Conservation (phyloP, 1,284 basidiomycete genomes). For the Fomitiporia mediterranea region DNA sequence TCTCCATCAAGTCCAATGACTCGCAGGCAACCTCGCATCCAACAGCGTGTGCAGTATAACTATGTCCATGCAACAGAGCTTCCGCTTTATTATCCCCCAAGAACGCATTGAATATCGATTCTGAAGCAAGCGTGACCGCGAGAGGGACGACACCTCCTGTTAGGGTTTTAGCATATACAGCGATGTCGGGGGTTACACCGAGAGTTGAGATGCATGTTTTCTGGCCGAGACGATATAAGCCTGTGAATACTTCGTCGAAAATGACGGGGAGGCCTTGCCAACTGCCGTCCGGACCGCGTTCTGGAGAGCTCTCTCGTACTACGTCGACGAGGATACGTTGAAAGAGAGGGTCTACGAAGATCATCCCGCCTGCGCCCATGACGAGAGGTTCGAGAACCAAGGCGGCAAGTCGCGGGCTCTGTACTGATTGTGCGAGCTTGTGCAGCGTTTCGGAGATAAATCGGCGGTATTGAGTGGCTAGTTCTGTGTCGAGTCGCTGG, state of each 20-base stretch:
- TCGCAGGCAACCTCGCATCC: constrained; percentile 90
- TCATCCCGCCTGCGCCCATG: constrained; percentile 96
- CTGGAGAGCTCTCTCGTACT: constrained; percentile 48
- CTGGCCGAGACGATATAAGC: constrained; percentile 83
- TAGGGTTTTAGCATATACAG: constrained; percentile 90
- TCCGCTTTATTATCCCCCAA: constrained; percentile 72
- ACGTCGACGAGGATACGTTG: constrained; percentile 84
- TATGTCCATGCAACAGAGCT: constrained; percentile 92
- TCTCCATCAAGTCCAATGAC: constrained; percentile 65
- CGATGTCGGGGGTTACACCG: constrained; percentile 77
- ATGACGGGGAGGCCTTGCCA: constrained; percentile 87
- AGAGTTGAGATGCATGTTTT: constrained; percentile 63
- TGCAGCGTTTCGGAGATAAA: constrained; percentile 57
- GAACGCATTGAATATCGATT: constrained; percentile 81
- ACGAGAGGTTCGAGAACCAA: constrained; percentile 90
- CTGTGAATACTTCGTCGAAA: constrained; percentile 96
- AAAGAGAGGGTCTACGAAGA: constrained; percentile 97
- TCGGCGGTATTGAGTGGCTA: constrained; percentile 62
- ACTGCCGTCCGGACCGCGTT: constrained; percentile 23
- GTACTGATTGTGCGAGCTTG: constrained; percentile 26
- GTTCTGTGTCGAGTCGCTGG: constrained; percentile 50
- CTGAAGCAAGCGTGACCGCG: constrained; percentile 77
- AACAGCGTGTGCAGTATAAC: constrained; percentile 89
- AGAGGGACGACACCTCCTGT: constrained; percentile 92
- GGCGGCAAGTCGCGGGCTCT: constrained; percentile 51